Base-by-base conservation (phyloP, 2,329 filamentous ascomycete genomes). In the Phaeosphaeria sp. region DNA sequence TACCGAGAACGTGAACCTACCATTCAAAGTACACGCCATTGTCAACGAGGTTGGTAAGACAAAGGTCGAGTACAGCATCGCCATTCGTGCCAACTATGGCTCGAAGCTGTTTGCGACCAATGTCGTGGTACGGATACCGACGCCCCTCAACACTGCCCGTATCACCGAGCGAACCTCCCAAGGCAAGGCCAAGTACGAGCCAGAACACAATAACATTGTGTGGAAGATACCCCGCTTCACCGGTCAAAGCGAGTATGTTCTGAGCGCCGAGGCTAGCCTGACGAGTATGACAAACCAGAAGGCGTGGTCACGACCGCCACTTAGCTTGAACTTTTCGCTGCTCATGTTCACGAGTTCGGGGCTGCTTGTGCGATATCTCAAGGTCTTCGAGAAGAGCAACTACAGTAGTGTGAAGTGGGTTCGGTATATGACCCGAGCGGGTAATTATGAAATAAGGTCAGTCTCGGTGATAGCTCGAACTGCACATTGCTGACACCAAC, bases 381-480 rank as follows among this genome's bases (percentile, higher is more conserved):
- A 99, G 81, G 95, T 99, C 1, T 99, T 99, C 81, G 95, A 99
- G 82, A 99, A 99, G 88, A 95, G 87, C 79, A 98, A 98, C 79
- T 99, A 99, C 77, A 96, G 91, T 62, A 97, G 93, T 74, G 95
- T 99, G 49, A 99, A 99, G 79, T 99, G 95, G 95, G 95, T 99
- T 69, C 84, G 95, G 69, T 99, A 99, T 79, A 98, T 99, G 95
- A 99, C 95, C 18, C 88, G 94, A 66, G 95, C 94, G 17, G 95
- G 95, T 25, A 97, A 93, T 78, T 99, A 99, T 78, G 95, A 99
- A 81, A 97, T 99, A 76, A 85, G 93, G 89, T 96, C 66, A 30
- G 71, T 62, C 21, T 21, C 30, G 6, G 44, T 15, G n/a, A 24
- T 46, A 17, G 15, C 17, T 25, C 15, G 15, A 17, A 21, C n/a